Evolutionary conservation across 371 early-diverging fungal species (phyloP).

Genomic region (Rhizomucor pusillus): DNA sequence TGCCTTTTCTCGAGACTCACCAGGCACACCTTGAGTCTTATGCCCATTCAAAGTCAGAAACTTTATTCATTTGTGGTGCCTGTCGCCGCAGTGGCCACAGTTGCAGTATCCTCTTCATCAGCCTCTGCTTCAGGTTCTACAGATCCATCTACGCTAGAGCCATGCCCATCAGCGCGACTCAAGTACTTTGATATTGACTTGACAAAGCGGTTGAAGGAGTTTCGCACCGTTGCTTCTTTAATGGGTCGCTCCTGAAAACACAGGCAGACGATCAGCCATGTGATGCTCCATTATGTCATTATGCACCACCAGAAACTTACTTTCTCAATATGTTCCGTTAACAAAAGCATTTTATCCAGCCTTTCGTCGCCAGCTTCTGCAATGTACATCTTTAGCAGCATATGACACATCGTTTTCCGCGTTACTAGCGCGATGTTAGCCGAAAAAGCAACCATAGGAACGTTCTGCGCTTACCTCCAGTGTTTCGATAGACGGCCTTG

Average conservation of each 20-base stretch:
- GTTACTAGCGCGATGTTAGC: constrained; percentile 10
- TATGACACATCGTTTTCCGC: constrained; percentile 39
- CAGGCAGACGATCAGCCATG: neutral
- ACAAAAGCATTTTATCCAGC: constrained; percentile 21
- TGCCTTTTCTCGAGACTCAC: no score
- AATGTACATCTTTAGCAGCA: constrained; percentile 32
- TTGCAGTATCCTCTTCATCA: neutral
- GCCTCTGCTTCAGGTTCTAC: no score
- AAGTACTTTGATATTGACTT: constrained; percentile 8
- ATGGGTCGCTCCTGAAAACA: constrained; percentile 22
- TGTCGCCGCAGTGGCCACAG: neutral
- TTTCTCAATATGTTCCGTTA: constrained; percentile 27
- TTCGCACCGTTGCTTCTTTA: constrained; percentile 23
- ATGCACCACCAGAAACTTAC: constrained; percentile 13
- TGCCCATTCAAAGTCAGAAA: no score
- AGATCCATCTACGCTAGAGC: no score
- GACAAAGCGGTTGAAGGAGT: constrained; percentile 27
- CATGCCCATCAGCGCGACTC: no score
- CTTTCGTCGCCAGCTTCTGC: constrained; percentile 24
- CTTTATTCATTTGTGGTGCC: no score
- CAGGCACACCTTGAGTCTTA: no score
- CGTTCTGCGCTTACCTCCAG: constrained; percentile 6
- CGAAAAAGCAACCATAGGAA: neutral
- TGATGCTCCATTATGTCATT: neutral
- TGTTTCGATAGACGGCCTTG: constrained; percentile 25